These are phyloP conservation scores for Fusarium brevicatenulatum DNA, from an alignment of 2,329 filamentous ascomycete species.

Conservation along the genomic window DNA sequence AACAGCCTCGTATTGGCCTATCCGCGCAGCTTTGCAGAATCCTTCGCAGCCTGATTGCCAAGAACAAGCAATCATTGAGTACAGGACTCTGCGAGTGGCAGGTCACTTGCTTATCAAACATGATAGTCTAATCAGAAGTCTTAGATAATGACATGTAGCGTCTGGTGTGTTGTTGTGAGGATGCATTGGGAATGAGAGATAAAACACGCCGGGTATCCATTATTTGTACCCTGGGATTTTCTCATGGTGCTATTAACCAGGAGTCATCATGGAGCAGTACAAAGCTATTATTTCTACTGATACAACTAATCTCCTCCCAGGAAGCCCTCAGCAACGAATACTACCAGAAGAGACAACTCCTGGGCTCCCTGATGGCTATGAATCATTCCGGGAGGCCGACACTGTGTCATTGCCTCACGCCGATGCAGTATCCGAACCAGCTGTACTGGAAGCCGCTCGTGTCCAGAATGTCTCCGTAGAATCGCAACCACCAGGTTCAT, in stretches of 20 bases:
- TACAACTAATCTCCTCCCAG: accelerated
- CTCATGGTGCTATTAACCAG: accelerated
- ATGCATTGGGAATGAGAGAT: neutral
- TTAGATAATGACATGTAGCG: too few relatives aligned
- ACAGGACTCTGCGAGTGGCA: neutral
- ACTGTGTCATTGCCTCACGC: neutral
- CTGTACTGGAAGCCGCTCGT: accelerated
- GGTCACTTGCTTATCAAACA: accelerated
- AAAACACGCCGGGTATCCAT: accelerated
- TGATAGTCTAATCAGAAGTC: neutral
- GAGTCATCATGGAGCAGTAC: too few relatives aligned
- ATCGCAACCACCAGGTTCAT: too few relatives aligned
- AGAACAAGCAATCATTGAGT: neutral
- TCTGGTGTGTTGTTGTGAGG: neutral
- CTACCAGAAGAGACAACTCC: neutral
- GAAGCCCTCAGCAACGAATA: neutral
- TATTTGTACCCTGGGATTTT: neutral
- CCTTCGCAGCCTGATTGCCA: neutral
- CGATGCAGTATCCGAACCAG: accelerated
- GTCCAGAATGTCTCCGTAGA: accelerated
- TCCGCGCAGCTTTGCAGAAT: neutral
- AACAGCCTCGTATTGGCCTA: neutral
- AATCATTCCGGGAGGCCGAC: too few relatives aligned
- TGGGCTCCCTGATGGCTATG: accelerated
- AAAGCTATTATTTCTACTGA: neutral